Conservation (phyloP, 2,329 filamentous ascomycete species). For the Fusarium equiseti region DNA sequence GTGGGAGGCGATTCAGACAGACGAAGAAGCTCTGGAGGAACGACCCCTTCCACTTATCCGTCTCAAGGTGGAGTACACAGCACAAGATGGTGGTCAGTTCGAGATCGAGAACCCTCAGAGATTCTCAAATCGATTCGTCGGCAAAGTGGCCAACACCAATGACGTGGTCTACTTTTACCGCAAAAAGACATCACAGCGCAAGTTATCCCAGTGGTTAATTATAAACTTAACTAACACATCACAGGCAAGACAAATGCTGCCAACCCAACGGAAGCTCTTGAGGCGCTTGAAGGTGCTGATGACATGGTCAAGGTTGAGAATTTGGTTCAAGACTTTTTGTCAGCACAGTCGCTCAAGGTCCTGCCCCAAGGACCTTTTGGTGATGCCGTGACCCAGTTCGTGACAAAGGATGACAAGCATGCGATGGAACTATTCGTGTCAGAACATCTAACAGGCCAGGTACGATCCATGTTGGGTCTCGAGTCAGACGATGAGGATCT, state of each 20-base stretch:
- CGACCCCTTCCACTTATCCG: slow-evolving; percentile 86
- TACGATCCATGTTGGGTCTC: slow-evolving; percentile 75
- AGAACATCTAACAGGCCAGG: slow-evolving; percentile 76
- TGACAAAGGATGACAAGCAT: slow-evolving; percentile 94
- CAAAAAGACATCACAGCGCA: slow-evolving; percentile 76
- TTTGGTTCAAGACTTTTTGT: slow-evolving; percentile 88
- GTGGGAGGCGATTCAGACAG: slow-evolving; percentile 83
- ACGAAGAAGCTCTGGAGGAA: slow-evolving; percentile 68
- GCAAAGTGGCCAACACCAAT: slow-evolving; percentile 92
- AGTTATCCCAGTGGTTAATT: neutral
- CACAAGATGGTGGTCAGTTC: slow-evolving; percentile 85
- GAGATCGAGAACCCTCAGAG: slow-evolving; percentile 96
- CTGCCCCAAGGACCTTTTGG: slow-evolving; percentile 92
- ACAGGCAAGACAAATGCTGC: slow-evolving; percentile 54
- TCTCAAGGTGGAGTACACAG: slow-evolving; percentile 89
- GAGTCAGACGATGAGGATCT: slow-evolving; percentile 76
- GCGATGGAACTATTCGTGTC: slow-evolving; percentile 86
- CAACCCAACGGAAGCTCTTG: slow-evolving; percentile 72
- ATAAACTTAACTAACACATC: slow-evolving; percentile 9
- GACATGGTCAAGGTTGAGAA: slow-evolving; percentile 89
- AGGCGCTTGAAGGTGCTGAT: slow-evolving; percentile 60
- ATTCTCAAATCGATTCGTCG: slow-evolving; percentile 91
- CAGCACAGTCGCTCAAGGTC: slow-evolving; percentile 89
- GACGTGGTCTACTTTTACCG: slow-evolving; percentile 94
- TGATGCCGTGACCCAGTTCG: slow-evolving; percentile 91